Base-by-base conservation (phyloP, 768 basidiomycete genomes). In the Kwoniella sp. region DNA sequence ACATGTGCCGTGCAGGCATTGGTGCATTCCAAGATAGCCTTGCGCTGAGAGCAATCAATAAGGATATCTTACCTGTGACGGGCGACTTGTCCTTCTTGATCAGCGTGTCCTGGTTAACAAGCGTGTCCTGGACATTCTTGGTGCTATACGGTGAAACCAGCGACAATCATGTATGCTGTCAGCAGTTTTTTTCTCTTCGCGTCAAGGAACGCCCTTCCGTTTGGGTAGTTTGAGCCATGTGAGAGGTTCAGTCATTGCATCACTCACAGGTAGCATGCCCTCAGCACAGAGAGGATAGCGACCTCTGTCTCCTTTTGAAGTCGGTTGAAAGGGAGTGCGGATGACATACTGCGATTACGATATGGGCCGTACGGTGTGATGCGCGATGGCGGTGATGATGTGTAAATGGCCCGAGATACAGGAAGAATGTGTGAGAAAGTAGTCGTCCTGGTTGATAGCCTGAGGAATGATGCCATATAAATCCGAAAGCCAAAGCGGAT, bases 1-100 rank as follows among this genome's bases (percentile, higher is more conserved):
- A n/a, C n/a, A n/a, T n/a, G 50, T 45, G 41, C 41, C 41, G n/a
- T 45, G 41, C 12, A 45, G 11, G 41, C 41, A 45, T 11, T 45
- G n/a, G n/a, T n/a, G n/a, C n/a, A n/a, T n/a, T n/a, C n/a, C n/a
- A n/a, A n/a, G n/a, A n/a, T n/a, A 41, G 38, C 38, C 38, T 41
- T 41, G 38, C 38, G 11, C 38, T 41, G 38, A 20, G 38, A 12
- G 34, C 45, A 47, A 23, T 30, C 50, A 34, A 52, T 13, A 26
- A 53, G 23, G n/a, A 22, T 47, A 73, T n/a, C 84, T 55, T 65
- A 90, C 91, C 89, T 13, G 92, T 94, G 0, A 95, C 92, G 11
- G 92, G 92, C 1, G 89, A 90, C 80, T 93, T 93, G 83, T 99
- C 95, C 28, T 85, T 87, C 79, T 99, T 97, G 54, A 88, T 88